These are phyloP conservation scores for Trametes gibbosa DNA, from an alignment of 768 basidiomycete species.

Conservation along the genomic window DNA sequence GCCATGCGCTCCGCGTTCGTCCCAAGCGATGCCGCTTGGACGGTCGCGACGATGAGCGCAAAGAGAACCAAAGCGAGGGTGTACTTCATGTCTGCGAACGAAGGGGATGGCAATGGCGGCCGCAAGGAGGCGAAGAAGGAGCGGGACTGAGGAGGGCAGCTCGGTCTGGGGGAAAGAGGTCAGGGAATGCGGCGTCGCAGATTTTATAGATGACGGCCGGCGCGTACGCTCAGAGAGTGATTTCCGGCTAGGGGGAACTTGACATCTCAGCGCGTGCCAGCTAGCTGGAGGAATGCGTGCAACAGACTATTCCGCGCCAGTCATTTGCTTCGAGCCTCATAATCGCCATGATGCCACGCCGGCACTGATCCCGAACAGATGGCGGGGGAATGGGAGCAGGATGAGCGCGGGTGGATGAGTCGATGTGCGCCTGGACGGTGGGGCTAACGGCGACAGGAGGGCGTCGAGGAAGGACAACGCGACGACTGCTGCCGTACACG, in stretches of 20 bases:
- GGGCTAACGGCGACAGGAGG: constrained; percentile 10
- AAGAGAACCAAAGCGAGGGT: constrained; percentile 8
- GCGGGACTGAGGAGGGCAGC: neutral
- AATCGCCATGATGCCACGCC: neutral
- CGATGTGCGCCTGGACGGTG: neutral
- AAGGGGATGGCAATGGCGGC: constrained; percentile 3
- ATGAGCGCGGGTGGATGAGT: neutral
- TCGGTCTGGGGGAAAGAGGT: neutral
- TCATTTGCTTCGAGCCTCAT: neutral
- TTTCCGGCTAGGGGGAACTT: neutral
- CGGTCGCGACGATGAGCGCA: constrained; percentile 15
- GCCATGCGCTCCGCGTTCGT: constrained; percentile 19
- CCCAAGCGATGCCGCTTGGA: constrained; percentile 6
- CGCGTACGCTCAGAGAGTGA: neutral
- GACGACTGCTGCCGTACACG: neutral
- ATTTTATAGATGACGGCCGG: neutral
- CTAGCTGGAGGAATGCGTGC: neutral
- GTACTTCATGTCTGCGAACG: constrained; percentile 7
- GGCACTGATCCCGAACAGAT: neutral
- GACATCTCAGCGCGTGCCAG: neutral
- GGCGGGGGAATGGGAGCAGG: neutral
- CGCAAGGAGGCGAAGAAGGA: constrained; percentile 7
- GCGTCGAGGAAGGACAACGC: neutral
- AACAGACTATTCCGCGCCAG: neutral
- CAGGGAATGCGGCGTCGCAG: neutral